phyloP scores from a whole-genome alignment of 2,329 filamentous ascomycete genomes.

The Apiospora phragmitis region DNA sequence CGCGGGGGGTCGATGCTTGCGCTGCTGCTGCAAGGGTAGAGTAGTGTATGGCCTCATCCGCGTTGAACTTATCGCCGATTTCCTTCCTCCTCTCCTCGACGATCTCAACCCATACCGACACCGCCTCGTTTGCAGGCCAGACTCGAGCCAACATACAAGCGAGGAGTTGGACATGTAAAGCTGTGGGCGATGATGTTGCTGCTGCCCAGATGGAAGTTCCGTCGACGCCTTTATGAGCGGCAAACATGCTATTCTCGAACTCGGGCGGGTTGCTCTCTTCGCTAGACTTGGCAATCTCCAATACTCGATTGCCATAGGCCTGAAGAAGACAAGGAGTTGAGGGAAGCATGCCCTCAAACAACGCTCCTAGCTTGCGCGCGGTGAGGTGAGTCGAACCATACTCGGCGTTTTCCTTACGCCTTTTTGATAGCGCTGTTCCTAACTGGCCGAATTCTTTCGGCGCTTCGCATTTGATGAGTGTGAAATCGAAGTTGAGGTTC shows the following conservation, averaged over 20 bases:
- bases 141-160: conserved; percentile 38
- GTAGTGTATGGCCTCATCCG: background rate
- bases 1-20: conserved; percentile 21
- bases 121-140: conserved; percentile 28
- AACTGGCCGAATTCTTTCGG: background rate
- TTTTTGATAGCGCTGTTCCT: background rate
- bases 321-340: background rate
- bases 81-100: conserved; percentile 19
- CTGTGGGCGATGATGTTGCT: conserved; percentile 27
- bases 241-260: too few relatives aligned
- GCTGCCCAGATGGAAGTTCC: conserved; percentile 32
- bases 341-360: background rate
- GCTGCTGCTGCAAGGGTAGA: background rate
- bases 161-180: conserved; percentile 29
- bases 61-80: conserved; percentile 12
- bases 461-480: conserved; percentile 16
- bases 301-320: background rate
- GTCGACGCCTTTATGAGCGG: too few relatives aligned
- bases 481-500: background rate
- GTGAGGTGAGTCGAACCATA: background rate
- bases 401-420: background rate
- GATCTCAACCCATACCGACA: conserved; percentile 35
- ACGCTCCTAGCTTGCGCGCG: background rate
- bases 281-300: background rate
- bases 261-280: background rate